Conservation (phyloP, 2,329 filamentous ascomycete species). For the Trichoderma breve region DNA sequence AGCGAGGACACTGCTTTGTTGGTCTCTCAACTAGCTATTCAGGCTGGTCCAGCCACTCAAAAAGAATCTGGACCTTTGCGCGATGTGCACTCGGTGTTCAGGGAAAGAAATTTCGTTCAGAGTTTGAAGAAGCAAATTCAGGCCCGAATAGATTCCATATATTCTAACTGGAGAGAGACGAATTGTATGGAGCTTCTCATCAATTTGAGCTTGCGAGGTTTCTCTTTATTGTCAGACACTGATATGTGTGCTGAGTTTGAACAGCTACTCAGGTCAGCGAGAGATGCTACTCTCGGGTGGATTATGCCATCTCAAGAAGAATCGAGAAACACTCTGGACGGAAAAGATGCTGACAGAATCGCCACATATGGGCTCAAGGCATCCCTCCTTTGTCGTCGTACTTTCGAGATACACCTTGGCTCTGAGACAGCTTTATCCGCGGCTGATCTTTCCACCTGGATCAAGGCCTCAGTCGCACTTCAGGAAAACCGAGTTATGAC, state of each 20-base stretch:
- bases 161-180: conserved; percentile 57
- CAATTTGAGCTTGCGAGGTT: conserved; percentile 46
- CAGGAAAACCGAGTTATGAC: conserved; percentile 27
- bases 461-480: conserved; percentile 29
- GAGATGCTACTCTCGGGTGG: conserved; percentile 50
- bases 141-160: conserved; percentile 43
- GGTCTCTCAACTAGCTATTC: conserved; percentile 50
- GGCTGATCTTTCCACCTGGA: conserved; percentile 23
- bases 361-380: conserved; percentile 50
- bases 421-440: neutral
- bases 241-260: conserved; percentile 25
- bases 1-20: conserved; percentile 43
- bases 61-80: conserved; percentile 35
- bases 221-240: conserved; percentile 7
- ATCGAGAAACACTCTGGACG: conserved; percentile 38
- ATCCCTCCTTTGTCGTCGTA: conserved; percentile 53
- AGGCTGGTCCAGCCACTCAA: conserved; percentile 49
- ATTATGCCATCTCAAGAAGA: conserved; percentile 46
- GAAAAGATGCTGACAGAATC: conserved; percentile 34
- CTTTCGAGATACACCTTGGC: conserved; percentile 28
- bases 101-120: conserved; percentile 48
- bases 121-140: conserved; percentile 48
- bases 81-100: conserved; percentile 48
- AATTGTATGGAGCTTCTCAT: conserved; percentile 58
- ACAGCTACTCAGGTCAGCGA: conserved; percentile 40